Evolutionary conservation across 78 protist species (phyloP), one percentile per base, ranked within the genome.

Genomic region (Chrysochromulina tobinii): DNA sequence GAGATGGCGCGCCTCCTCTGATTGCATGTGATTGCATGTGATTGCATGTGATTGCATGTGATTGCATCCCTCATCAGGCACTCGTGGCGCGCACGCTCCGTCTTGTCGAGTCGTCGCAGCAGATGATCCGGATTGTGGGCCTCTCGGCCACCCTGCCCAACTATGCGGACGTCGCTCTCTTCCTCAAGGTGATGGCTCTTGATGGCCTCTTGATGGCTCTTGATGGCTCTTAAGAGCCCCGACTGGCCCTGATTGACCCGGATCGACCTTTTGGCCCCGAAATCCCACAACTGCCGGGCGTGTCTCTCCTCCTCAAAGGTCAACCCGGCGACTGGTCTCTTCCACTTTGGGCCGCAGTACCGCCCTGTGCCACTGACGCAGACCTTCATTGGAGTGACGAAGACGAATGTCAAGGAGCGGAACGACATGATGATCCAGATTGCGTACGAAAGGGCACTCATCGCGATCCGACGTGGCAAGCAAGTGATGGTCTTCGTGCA

Each of bases 61-160:
- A 38, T 38, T 38, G 38, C 38, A 38, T 38, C 96, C 57, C 99
- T 98, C 23, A 92, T 98, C 69, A 99, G 91, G 94, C 96, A 55
- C 23, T 98, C 59, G 99, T 98, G 12, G 98, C 99, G 8, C 84
- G 99, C 58, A 95, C 98, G n/a, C 95, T 98, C 9, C 90, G 98
- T 25, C 94, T 90, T 73, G 97, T 97, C 53, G 99, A 99, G 94
- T 50, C 94, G 14, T 59, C 97, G 25, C 99, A 98, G 91, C 72
- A 59, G n/a, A 95, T 95, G 97, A 97, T 98, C 81, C 61, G 85
- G 23, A 77, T 99, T 38, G 99, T 99, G 27, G 99, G 99, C 23
- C 97, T 99, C 17, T 95, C 98, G 23, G 99, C 99, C 48, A 99
- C 99, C 5, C 95, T 99, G 27, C 99, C 99, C 51, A 99, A 99